Evolutionary conservation across 2,329 filamentous ascomycete species (phyloP), one percentile per base, ranked within the genome.

Genomic region (Pseudogymnoascus verrucosus): DNA sequence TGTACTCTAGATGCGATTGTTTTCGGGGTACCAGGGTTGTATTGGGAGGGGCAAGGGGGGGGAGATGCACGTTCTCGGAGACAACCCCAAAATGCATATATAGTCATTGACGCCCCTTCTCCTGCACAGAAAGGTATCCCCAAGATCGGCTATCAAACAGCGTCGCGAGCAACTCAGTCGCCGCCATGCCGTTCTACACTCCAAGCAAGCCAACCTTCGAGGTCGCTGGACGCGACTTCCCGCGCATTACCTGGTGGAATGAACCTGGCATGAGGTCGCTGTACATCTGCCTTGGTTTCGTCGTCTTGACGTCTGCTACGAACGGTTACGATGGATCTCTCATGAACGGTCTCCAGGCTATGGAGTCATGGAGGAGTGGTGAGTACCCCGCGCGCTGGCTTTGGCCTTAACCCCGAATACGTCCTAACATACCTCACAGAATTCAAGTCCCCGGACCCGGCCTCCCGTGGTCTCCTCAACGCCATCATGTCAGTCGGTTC

Each of bases 251-350:
- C 67, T 84, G 82, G 82, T 79, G 70, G 60, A 80, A 77, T 67
- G 80, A 84, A 28, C 79, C 82, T n/a, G 82, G 81, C 51, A 76
- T 85, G 69, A 76, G 82, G 70, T 80, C 80, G 74, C 76, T 85
- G 7, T 84, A 84, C 75, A 73, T 84, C 67, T 80, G 79, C 60
- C 67, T 73, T 61, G 69, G 73, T 63, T 70, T 73, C 61, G 69
- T 71, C 21, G 68, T 73, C 8, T 67, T 73, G 31, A 73, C 71
- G 23, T 84, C 82, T 28, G 82, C 82, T 12, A 84, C 82, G 37
- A 84, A 82, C 39, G 79, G 80, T 69, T 82, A 83, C 72, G 80
- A 83, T 78, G 79, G 73, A 19, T 69, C 69, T 34, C 65, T 71
- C 54, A 70, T 71, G 70, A 71, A 72, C 61, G 70, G 76, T 8